Conservation (phyloP, 2,329 filamentous ascomycete genomes). For the Pseudopyrenochaeta lycopersici region DNA sequence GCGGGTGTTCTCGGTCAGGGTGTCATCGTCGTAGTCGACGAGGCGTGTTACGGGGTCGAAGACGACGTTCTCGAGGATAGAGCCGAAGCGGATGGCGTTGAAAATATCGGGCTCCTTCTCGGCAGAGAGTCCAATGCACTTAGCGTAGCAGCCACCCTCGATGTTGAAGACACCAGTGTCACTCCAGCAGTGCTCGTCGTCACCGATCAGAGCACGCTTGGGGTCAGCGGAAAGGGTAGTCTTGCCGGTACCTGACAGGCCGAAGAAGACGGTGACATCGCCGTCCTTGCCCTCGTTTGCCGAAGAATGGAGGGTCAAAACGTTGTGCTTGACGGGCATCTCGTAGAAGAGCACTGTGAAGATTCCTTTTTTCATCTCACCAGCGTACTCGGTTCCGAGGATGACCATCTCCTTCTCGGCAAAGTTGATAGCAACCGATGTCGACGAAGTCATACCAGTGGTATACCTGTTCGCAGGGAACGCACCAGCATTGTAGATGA, state of each 20-base stretch:
- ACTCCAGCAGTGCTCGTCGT: slow-evolving; percentile 99
- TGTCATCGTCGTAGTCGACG: slow-evolving; percentile 95
- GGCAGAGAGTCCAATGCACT: slow-evolving; percentile 94
- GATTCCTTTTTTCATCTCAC: slow-evolving; percentile 96
- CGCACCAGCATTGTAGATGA: slow-evolving; percentile 98
- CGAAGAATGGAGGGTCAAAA: slow-evolving; percentile 96
- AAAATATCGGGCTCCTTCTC: slow-evolving; percentile 99
- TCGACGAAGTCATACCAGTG: slow-evolving; percentile 97
- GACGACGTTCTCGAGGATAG: slow-evolving; percentile 97
- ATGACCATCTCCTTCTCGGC: slow-evolving; percentile 99
- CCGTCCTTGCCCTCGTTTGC: slow-evolving; percentile 95
- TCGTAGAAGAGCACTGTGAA: slow-evolving; percentile 99
- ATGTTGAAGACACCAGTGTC: slow-evolving; percentile 99
- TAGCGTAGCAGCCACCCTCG: slow-evolving; percentile 98
- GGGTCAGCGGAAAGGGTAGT: slow-evolving; percentile 97
- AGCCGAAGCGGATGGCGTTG: slow-evolving; percentile 94
- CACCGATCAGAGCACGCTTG: slow-evolving; percentile 94
- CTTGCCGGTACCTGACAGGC: slow-evolving; percentile 97
- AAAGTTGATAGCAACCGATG: slow-evolving; percentile 98
- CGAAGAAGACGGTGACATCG: slow-evolving; percentile 99
- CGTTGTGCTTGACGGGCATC: slow-evolving; percentile 99
- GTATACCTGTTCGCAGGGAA: slow-evolving; percentile 99
- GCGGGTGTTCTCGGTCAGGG: slow-evolving; percentile 97
- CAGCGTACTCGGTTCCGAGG: slow-evolving; percentile 97
- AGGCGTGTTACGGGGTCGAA: slow-evolving; percentile 89